Evolutionary conservation across 257 asterid genomes (phyloP).

Genomic region (Solanum etuberosum): DNA sequence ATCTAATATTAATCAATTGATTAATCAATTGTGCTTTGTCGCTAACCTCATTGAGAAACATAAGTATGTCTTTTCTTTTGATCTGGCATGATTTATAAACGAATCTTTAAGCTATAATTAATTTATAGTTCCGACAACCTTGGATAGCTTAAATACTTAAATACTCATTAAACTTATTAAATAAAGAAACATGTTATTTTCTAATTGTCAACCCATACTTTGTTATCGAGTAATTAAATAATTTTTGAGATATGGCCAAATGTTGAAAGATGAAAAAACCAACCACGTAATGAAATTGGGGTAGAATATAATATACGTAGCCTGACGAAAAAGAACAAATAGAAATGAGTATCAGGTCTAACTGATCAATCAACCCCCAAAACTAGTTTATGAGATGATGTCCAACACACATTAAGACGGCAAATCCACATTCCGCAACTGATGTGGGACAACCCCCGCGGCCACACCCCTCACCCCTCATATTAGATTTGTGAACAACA

Average conservation of each 20-base stretch:
- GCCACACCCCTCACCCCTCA: not conserved
- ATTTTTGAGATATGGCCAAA: not conserved
- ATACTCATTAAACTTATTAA: not conserved
- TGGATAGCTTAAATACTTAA: conserved; percentile 15
- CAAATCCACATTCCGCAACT: not conserved
- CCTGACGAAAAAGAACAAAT: not conserved
- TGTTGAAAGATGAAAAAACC: not conserved
- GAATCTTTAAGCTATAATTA: conserved; percentile 9
- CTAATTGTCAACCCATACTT: not conserved
- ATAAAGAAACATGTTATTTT: not conserved
- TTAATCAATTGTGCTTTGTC: not conserved
- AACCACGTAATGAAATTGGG: not conserved
- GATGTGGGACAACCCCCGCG: not conserved
- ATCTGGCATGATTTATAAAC: conserved; percentile 1
- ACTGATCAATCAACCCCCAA: not conserved
- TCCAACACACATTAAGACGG: not conserved
- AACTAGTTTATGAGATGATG: not conserved
- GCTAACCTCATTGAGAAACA: conserved; percentile 18
- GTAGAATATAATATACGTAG: not conserved
- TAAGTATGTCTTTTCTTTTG: conserved; percentile 26
- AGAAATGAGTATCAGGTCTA: not conserved
- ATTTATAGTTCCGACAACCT: conserved; percentile 22
- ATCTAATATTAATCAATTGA: not conserved
- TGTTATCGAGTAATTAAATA: not conserved
- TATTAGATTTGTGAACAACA: not conserved